Evolutionary conservation across 352 stramenopile species (phyloP).

Genomic region (Pythium scleroteichum): DNA sequence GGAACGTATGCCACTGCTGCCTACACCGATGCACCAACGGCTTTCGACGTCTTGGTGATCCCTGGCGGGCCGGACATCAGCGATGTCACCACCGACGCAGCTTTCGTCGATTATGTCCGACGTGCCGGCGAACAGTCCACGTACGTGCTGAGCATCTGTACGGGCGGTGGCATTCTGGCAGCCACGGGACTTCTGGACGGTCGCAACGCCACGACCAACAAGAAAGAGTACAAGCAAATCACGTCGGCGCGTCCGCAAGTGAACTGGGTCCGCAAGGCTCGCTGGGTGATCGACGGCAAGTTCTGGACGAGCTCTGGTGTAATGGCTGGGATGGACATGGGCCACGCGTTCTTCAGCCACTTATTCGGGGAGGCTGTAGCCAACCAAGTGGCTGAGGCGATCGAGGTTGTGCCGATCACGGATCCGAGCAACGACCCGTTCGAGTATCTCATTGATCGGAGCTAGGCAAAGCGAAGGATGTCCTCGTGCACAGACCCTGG

Average conservation of each 20-base stretch:
- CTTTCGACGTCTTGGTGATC: constrained; percentile 50
- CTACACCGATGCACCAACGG: constrained; percentile 25
- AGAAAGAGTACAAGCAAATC: constrained; percentile 43
- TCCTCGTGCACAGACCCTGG: too few relatives aligned
- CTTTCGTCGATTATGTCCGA: constrained; percentile 44
- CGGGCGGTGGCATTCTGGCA: constrained; percentile 45
- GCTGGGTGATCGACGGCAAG: constrained; percentile 58
- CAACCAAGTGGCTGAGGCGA: too few relatives aligned
- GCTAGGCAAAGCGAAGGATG: too few relatives aligned
- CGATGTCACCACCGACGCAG: constrained; percentile 34
- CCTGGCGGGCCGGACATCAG: constrained; percentile 35
- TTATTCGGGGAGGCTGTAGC: too few relatives aligned
- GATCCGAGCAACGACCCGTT: too few relatives aligned
- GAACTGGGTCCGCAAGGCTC: constrained; percentile 53
- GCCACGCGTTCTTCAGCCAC: constrained; percentile 39
- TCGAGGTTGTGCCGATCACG: too few relatives aligned
- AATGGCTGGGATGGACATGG: constrained; percentile 66
- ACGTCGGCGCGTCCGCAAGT: constrained; percentile 33
- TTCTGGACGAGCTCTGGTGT: constrained; percentile 65
- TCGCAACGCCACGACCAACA: constrained; percentile 67
- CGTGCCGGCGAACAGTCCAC: constrained; percentile 27
- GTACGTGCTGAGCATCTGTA: constrained; percentile 58
- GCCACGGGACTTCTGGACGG: constrained; percentile 44
- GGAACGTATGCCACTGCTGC: constrained; percentile 32
- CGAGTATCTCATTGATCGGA: too few relatives aligned